These are phyloP conservation scores for Dothidotthia symphoricarpi DNA, from an alignment of 2,329 filamentous ascomycete genomes.

Conservation along the genomic window DNA sequence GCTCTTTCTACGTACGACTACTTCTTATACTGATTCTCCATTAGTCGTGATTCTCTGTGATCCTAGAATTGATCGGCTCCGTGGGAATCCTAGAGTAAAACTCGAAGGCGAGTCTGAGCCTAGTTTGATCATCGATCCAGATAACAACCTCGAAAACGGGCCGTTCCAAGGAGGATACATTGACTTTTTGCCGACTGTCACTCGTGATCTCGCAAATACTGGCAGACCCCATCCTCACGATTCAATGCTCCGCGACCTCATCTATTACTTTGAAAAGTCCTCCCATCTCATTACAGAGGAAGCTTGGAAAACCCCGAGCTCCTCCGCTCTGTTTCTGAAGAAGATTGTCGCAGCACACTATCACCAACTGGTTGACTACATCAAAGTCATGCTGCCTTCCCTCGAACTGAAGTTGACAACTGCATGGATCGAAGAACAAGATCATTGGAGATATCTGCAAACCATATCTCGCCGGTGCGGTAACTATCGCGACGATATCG, in stretches of 20 bases:
- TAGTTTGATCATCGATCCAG: conserved; percentile 3
- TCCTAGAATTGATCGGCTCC: conserved; percentile 24
- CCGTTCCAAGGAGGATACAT: conserved; percentile 35
- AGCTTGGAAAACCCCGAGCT: conserved; percentile 22
- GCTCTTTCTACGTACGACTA: background rate
- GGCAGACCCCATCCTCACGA: conserved; percentile 20
- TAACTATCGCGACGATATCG: conserved; percentile 38
- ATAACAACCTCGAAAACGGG: conserved; percentile 10
- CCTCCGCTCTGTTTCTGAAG: conserved; percentile 31
- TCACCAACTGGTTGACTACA: conserved; percentile 36
- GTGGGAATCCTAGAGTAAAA: conserved; percentile 13
- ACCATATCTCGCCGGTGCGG: conserved; percentile 37
- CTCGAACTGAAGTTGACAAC: conserved; percentile 34
- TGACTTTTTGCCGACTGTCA: conserved; percentile 26
- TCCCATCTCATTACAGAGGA: conserved; percentile 14
- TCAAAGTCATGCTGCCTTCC: conserved; percentile 37
- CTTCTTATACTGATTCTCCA: background rate
- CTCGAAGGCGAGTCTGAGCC: conserved; percentile 1
- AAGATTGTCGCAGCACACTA: conserved; percentile 38
- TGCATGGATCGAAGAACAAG: conserved; percentile 35
- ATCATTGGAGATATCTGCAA: conserved; percentile 36
- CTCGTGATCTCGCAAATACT: conserved; percentile 1
- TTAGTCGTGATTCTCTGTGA: conserved; percentile 36
- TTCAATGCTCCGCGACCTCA: conserved; percentile 31
- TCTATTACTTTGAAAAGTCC: conserved; percentile 29